Conservation (phyloP, 352 stramenopile species). For the Pythium phragmiticola region DNA sequence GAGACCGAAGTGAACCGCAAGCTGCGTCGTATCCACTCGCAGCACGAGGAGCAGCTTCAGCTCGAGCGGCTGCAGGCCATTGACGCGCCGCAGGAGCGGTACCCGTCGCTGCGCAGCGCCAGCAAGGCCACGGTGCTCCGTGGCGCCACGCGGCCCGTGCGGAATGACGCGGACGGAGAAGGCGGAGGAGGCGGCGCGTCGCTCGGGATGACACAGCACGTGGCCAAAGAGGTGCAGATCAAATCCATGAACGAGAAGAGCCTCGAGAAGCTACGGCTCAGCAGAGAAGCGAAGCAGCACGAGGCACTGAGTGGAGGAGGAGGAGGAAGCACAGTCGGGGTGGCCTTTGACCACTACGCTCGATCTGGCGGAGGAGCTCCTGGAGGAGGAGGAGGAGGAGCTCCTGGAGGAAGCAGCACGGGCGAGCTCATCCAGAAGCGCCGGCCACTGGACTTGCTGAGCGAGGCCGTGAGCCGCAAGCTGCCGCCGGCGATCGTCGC, state of each 20-base stretch:
- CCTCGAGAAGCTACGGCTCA: constrained; percentile 79
- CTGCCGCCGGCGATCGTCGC: constrained; percentile 31
- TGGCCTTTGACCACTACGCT: constrained; percentile 30
- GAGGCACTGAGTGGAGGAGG: constrained; percentile 14
- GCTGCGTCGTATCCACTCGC: constrained; percentile 54
- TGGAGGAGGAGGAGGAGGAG: constrained; percentile 16
- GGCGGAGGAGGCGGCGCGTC: no score
- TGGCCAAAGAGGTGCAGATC: constrained; percentile 89
- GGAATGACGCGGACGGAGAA: constrained; percentile 47
- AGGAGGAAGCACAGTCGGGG: constrained; percentile 19
- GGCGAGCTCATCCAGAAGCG: constrained; percentile 56
- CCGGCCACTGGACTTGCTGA: constrained; percentile 62
- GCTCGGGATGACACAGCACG: constrained; percentile 39
- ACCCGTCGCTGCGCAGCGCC: constrained; percentile 56
- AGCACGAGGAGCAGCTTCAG: constrained; percentile 82
- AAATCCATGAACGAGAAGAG: constrained; percentile 87
- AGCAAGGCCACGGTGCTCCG: constrained; percentile 61
- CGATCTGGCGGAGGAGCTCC: constrained; percentile 10
- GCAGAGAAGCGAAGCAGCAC: constrained; percentile 63
- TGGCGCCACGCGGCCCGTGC: constrained; percentile 61
- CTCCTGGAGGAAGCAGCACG: background rate
- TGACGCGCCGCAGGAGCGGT: constrained; percentile 48
- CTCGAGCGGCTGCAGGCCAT: constrained; percentile 64
- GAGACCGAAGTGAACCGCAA: constrained; percentile 67
- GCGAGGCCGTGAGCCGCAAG: constrained; percentile 41